Evolutionary conservation across 1,284 basidiomycete species (phyloP).

Genomic region (Spongispora temasekensis): DNA sequence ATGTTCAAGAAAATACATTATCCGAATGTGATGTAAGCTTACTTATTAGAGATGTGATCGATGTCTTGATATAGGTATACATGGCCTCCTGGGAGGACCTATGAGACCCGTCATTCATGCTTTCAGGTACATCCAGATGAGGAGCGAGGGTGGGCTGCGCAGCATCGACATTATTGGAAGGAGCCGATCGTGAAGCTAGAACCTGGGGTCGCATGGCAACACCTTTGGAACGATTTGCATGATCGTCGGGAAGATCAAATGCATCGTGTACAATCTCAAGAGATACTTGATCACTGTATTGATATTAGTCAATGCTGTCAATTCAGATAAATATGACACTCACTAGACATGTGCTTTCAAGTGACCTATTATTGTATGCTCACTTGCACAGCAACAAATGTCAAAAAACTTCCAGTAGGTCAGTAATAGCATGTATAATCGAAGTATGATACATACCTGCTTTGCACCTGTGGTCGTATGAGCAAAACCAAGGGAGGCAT

Average conservation of each 20-base stretch:
- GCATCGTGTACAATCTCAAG: not conserved
- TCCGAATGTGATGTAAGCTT: not conserved
- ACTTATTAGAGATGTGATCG: not conserved
- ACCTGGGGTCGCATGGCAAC: too few relatives aligned
- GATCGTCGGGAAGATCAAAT: not conserved
- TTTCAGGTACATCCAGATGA: too few relatives aligned
- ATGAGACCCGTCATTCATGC: not conserved
- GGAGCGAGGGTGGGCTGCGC: too few relatives aligned
- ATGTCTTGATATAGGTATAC: not conserved
- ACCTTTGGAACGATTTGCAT: not conserved
- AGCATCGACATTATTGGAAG: too few relatives aligned
- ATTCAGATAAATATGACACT: not conserved
- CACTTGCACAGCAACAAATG: not conserved
- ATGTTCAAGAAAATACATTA: not conserved
- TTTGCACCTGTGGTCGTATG: slow-evolving; percentile 2
- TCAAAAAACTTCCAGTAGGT: slow-evolving; percentile 2
- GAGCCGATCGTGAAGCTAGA: too few relatives aligned
- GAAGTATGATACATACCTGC: not conserved
- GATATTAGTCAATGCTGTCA: not conserved
- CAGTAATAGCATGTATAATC: not conserved
- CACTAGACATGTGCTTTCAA: slow-evolving; percentile 8
- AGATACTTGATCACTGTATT: not conserved
- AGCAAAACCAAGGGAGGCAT: not conserved
- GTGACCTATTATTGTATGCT: slow-evolving; percentile 1
- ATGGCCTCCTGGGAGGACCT: not conserved